Evolutionary conservation across 2,329 filamentous ascomycete species (phyloP), one percentile per base, ranked within the genome.

Genomic region (Cryphonectria nitschkei): DNA sequence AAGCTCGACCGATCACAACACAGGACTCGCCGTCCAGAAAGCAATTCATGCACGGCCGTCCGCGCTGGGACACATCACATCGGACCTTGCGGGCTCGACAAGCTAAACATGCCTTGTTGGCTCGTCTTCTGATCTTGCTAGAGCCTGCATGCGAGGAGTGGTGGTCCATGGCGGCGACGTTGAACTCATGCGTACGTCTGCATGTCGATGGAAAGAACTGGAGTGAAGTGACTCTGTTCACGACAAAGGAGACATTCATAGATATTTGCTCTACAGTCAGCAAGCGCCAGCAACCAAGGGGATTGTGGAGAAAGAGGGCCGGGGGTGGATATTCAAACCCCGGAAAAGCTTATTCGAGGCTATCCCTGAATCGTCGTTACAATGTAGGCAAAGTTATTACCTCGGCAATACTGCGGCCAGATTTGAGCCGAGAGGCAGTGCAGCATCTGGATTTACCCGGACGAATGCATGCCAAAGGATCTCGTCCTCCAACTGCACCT

Each of bases 11-110:
- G 11, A 80, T 82, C 70, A 82, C 78, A 67, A 84, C 76, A 73
- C 82, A 82, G 0, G 79, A 80, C 74, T 86, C 84, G 70, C 82
- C 83, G 73, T 86, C 84, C 68, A 85, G 82, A 62, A 84, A 84
- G 75, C 84, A 87, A 69, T 86, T 86, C 79, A 85, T 86, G 77
- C 83, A 87, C 9, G 84, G 85, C 43, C 81, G 78, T 3, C 84
- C 84, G 70, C 82, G 79, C 73, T 84, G 84, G 56, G 81, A 84
- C 22, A 86, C 84, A 74, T 85, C 84, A 70, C 84, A 86, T 39
- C 84, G 79, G 39, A 86, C 84, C 75, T 86, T 86, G 37, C 84
- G 79, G n/a, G 84, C 81, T 22, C 84, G 80, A 74, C 84, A 86
- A n/a, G 83, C 84, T 13, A 85, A 78, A 66, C 84, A 86, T 13